Evolutionary conservation across 106 monocot species (phyloP), one percentile per base, ranked within the genome.

Genomic region (Posidonia australis): DNA sequence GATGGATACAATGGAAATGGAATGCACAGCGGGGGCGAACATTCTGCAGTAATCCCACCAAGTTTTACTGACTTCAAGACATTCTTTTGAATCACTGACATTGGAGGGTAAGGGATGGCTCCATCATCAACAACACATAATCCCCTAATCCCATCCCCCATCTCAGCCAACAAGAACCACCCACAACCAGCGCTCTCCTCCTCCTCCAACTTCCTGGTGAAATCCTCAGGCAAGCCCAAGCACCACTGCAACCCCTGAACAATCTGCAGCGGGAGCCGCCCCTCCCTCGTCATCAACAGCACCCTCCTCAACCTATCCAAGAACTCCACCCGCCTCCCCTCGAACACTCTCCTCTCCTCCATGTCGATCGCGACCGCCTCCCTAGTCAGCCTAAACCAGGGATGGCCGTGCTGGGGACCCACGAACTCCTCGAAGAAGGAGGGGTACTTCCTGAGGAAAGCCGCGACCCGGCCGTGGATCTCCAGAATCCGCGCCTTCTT

Each of bases 171-270:
- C n/a, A 66, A 25, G 51, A 92, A 82, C 13, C 32, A 51, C 1
- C 71, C 80, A 2, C 28, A 41, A 23, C 13, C 16, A 10, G 22
- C n/a, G 14, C 74, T 60, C 9, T 74, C 60, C 16, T 60, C 32
- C 45, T 75, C 73, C 24, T 75, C 77, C 19, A 71, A 47, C 3
- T 62, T 67, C 51, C 70, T 46, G 12, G 77, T 63, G 44, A 82
- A 92, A 64, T 84, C 73, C 18, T 84, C 81, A 5, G 86, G 84
- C 46, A 92, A 53, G 18, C 87, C 87, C 23, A 92, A 63, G 63
- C 72, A 78, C 87, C 84, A 92, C n/a, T 82, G 76, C 92, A 92
- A 75, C 9, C 92, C 92, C 60, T 87, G 76, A 1, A 84, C 72
- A 10, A 84, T 69, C 57, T 76, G 68, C 16, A 87, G 70, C 0